Conservation (phyloP, 768 basidiomycete genomes). For the Russula dissimulans region DNA sequence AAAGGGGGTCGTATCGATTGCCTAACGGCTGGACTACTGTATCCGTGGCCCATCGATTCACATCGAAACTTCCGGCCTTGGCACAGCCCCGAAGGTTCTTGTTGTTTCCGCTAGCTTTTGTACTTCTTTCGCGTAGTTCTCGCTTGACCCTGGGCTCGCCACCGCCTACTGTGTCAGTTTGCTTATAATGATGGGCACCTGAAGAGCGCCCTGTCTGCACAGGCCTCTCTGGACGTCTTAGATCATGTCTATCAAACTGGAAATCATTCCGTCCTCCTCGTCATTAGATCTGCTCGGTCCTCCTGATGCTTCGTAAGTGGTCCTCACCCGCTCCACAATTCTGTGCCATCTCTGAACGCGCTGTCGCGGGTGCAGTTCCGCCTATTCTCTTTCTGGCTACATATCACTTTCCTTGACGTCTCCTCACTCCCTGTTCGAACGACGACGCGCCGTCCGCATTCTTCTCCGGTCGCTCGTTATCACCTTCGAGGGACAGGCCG, state of each 20-base stretch:
- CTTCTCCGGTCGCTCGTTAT: constrained; percentile 62
- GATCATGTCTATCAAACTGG: constrained; percentile 56
- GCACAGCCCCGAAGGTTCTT: background rate
- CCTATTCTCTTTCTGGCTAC: constrained; percentile 83
- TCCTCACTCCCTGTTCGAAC: constrained; percentile 46
- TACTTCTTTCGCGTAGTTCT: constrained; percentile 1
- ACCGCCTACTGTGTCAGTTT: background rate
- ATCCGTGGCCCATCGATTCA: background rate
- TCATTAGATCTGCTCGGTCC: constrained; percentile 64
- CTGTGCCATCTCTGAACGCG: background rate
- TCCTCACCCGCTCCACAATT: background rate
- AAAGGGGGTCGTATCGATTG: background rate
- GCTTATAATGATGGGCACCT: constrained; percentile 1
- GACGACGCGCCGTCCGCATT: constrained; percentile 40
- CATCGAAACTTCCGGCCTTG: background rate
- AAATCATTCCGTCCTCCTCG: constrained; percentile 49
- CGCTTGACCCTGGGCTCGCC: background rate
- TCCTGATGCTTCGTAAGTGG: constrained; percentile 52
- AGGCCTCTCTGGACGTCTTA: background rate
- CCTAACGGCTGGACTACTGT: background rate
- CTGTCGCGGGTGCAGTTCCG: constrained; percentile 42
- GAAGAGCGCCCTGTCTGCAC: too few relatives aligned
- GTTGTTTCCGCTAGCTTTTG: background rate
- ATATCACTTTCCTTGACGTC: constrained; percentile 57
- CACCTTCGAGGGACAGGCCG: constrained; percentile 81